Evolutionary conservation across 2,329 filamentous ascomycete species (phyloP).

Genomic region (Hymenoscyphus scutula): DNA sequence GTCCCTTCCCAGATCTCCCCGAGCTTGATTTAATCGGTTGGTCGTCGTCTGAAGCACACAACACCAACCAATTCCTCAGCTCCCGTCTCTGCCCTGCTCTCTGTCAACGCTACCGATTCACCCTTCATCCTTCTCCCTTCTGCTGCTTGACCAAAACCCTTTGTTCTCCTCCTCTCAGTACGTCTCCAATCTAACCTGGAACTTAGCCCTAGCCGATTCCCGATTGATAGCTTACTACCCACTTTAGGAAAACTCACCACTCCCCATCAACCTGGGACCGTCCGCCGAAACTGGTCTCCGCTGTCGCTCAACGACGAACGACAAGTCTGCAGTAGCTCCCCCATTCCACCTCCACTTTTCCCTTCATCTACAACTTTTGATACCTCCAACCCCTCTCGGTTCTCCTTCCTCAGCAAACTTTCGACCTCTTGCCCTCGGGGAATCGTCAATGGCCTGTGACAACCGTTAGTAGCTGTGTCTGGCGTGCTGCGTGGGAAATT

Average conservation of each 20-base stretch:
- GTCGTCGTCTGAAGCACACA: too few species aligned
- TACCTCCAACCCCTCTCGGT: conserved; percentile 4
- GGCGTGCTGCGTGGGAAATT: conserved; percentile 57
- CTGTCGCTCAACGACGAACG: neutral
- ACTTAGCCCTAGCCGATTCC: too few species aligned
- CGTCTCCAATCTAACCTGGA: too few species aligned
- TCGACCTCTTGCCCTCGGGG: conserved; percentile 12
- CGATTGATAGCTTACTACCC: conserved; percentile 9
- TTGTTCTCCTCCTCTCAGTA: too few species aligned
- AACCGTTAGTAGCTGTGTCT: conserved; percentile 51
- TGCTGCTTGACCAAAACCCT: too few species aligned
- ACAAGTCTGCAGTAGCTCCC: neutral
- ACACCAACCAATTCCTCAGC: too few species aligned
- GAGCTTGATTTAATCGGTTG: too few species aligned
- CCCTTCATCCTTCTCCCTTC: too few species aligned
- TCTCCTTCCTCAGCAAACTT: neutral
- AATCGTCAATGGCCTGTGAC: conserved; percentile 55
- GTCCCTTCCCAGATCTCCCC: too few species aligned
- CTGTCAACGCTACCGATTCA: too few species aligned
- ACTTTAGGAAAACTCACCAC: conserved; percentile 18
- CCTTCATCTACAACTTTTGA: conserved; percentile 4
- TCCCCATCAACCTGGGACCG: neutral
- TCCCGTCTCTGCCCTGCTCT: too few species aligned
- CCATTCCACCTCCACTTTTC: neutral
- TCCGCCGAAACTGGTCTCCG: neutral